A percentile compares a stretch with the other conserved stretches of the same genome.
phyloP scores from a whole-genome alignment of 2,329 filamentous ascomycete species.

The Apiospora malaysiana region DNA sequence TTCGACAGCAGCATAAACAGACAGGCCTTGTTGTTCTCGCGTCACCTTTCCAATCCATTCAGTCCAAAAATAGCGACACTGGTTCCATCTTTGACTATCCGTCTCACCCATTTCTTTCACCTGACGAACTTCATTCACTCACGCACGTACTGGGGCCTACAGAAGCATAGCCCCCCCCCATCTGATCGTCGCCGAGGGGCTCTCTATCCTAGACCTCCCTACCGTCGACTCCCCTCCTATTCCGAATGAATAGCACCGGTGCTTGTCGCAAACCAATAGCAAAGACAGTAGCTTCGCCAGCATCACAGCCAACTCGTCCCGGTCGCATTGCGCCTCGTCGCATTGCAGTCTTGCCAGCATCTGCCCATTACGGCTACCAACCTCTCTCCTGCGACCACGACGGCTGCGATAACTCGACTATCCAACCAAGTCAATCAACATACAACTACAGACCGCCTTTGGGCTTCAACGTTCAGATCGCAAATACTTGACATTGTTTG shows the following conservation, averaged over 20 bases:
- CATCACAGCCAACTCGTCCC: neutral
- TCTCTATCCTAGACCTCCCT: neutral
- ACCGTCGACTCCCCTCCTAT: neutral
- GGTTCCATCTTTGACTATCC: slow-evolving; percentile 6
- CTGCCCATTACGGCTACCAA: neutral
- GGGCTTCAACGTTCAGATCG: neutral
- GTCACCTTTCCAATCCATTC: slow-evolving; percentile 5
- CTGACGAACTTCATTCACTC: slow-evolving; percentile 12
- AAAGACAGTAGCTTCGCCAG: neutral
- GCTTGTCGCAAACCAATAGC: slow-evolving; percentile 7
- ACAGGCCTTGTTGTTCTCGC: neutral
- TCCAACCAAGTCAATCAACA: neutral
- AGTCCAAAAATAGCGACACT: slow-evolving; percentile 17
- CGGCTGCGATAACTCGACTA: neutral
- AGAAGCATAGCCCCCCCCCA: neutral
- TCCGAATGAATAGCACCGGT: slow-evolving; percentile 5
- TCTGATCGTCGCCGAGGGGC: slow-evolving; percentile 4
- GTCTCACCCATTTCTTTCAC: slow-evolving; percentile 13
- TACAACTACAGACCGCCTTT: neutral
- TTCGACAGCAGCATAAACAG: slow-evolving; percentile 9
- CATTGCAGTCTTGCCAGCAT: neutral
- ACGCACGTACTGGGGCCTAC: neutral
- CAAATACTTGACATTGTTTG: neutral
- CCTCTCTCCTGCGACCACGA: neutral
- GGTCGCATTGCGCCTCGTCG: slow-evolving; percentile 15